Conservation (phyloP, 176 grass and related monocot species). For the Thalia dealbata region DNA sequence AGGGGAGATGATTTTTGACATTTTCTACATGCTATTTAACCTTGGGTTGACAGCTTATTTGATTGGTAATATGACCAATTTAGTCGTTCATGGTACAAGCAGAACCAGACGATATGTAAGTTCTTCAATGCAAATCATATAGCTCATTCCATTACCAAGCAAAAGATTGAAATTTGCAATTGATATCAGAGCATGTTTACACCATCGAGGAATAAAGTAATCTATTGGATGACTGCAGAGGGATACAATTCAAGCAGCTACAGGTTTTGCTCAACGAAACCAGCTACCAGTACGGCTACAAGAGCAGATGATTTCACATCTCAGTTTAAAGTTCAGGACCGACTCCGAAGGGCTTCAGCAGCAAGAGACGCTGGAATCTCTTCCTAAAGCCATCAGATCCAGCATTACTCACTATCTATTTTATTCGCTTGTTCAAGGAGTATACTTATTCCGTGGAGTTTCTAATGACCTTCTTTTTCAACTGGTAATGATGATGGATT, state of each 20-base stretch:
- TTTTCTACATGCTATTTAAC: conserved; percentile 97
- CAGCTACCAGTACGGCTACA: conserved; percentile 66
- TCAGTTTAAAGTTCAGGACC: conserved; percentile 94
- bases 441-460: conserved; percentile 71
- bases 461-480: conserved; percentile 90
- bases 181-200: conserved; percentile 1
- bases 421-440: conserved; percentile 55
- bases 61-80: conserved; percentile 99
- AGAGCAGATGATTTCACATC: conserved; percentile 98
- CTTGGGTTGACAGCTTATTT: conserved; percentile 97
- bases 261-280: conserved; percentile 83
- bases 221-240: conserved; percentile 40
- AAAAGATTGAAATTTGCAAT: neutral
- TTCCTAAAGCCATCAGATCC: conserved; percentile 94
- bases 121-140: neutral
- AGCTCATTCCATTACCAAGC: conserved; percentile 2
- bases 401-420: conserved; percentile 95
- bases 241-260: conserved; percentile 97
- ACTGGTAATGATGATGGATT: conserved; percentile 37
- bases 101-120: conserved; percentile 95
- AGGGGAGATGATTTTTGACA: conserved; percentile 84
- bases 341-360: conserved; percentile 99
- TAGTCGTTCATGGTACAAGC: conserved; percentile 89
- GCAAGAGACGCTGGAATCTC: conserved; percentile 74
- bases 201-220: neutral